Conservation (phyloP, 2,329 filamentous ascomycete species). For the Lasiodiplodia sp. region DNA sequence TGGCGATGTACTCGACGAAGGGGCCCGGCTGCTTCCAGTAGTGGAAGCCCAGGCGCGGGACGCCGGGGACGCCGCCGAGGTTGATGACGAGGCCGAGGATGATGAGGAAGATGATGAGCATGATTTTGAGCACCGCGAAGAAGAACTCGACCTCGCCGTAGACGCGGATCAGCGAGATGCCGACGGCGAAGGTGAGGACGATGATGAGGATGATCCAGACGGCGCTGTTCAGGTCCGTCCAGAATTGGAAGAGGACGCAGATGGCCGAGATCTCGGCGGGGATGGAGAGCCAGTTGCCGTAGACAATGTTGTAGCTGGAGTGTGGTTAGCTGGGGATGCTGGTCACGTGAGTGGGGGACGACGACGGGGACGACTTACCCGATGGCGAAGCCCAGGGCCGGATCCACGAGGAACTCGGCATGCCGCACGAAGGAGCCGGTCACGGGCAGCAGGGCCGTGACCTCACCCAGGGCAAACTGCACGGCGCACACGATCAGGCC, state of each 20-base stretch:
- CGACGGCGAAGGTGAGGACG: constrained; percentile 42
- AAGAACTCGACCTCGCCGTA: constrained; percentile 57
- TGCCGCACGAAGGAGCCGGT: constrained; percentile 60
- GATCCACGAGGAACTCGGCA: constrained; percentile 60
- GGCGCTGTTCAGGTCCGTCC: constrained; percentile 43
- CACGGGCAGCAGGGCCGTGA: constrained; percentile 59
- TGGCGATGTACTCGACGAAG: constrained; percentile 68
- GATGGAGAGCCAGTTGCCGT: constrained; percentile 41
- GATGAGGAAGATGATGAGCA: constrained; percentile 56
- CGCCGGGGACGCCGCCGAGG: constrained; percentile 54
- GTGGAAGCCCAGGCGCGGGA: constrained; percentile 53
- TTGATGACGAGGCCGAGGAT: constrained; percentile 56
- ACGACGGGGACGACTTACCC: constrained; percentile 33
- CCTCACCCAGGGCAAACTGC: constrained; percentile 60
- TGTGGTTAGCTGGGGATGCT: background rate
- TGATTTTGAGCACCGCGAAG: constrained; percentile 55
- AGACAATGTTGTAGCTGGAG: constrained; percentile 34
- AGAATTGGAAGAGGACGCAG: constrained; percentile 41
- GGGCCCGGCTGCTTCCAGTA: constrained; percentile 60
- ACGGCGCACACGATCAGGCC: constrained; percentile 60
- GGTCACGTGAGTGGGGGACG: background rate
- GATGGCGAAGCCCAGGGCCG: constrained; percentile 48
- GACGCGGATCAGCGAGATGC: constrained; percentile 38
- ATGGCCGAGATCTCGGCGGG: constrained; percentile 43
- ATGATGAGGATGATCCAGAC: constrained; percentile 46